Percentiles rank a stretch among this genome's conserved stretches.
phyloP scores from a whole-genome alignment of 441 rosid genomes.

The Brassica hybrid region DNA sequence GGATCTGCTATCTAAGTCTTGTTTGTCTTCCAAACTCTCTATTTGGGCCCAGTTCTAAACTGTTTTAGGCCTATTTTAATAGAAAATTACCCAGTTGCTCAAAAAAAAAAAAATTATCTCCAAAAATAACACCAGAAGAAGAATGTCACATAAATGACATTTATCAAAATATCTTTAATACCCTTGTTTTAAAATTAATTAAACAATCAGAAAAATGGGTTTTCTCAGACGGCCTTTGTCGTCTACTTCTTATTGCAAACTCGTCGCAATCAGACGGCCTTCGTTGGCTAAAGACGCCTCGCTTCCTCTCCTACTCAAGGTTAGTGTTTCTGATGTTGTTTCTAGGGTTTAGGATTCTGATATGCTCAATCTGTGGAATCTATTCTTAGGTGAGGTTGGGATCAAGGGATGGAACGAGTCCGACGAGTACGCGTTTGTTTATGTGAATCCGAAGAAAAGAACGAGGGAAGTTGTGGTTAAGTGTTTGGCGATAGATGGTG shows the following conservation, averaged over 20 bases:
- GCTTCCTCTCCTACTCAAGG: conserved; percentile 52
- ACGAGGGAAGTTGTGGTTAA: conserved; percentile 68
- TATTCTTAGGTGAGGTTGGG: conserved; percentile 66
- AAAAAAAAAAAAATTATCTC: too few species aligned
- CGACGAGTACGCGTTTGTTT: conserved; percentile 76
- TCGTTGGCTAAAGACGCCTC: conserved; percentile 62
- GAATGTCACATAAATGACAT: too few species aligned
- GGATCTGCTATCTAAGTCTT: too few species aligned
- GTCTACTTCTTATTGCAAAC: conserved; percentile 39
- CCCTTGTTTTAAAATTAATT: too few species aligned
- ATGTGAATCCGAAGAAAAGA: conserved; percentile 46
- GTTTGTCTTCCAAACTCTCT: too few species aligned
- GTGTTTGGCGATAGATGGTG: conserved; percentile 61
- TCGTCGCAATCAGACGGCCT: conserved; percentile 68
- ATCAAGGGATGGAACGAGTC: conserved; percentile 79
- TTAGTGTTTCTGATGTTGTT: background rate
- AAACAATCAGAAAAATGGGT: too few species aligned
- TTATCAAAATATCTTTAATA: too few species aligned
- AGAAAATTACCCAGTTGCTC: too few species aligned
- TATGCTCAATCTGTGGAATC: background rate
- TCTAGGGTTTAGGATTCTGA: conserved; percentile 25
- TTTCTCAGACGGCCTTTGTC: too few species aligned
- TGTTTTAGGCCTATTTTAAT: too few species aligned
- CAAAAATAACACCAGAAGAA: too few species aligned
- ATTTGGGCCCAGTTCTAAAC: too few species aligned